These are phyloP conservation scores for Verticillium zaregamsianum DNA, from an alignment of 2,329 filamentous ascomycete genomes.

Conservation along the genomic window DNA sequence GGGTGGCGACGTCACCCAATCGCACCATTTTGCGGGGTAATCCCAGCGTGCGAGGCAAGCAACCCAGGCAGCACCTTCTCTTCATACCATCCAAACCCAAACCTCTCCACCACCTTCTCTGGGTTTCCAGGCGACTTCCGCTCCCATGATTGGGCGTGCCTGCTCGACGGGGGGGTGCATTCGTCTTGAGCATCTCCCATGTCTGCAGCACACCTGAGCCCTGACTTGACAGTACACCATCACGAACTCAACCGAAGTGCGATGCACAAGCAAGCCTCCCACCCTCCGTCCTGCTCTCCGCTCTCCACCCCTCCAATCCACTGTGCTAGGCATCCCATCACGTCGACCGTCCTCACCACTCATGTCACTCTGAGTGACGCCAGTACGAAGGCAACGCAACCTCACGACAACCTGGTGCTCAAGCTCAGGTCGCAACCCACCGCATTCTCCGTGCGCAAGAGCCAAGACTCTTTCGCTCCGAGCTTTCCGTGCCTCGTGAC, in stretches of 20 bases:
- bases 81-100: background rate
- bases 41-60: background rate
- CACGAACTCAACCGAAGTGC: background rate
- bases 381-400: too few species aligned
- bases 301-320: background rate
- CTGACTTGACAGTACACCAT: background rate
- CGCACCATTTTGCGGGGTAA: slow-evolving; percentile 12
- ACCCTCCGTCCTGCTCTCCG: background rate
- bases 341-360: too few species aligned
- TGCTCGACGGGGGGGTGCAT: background rate
- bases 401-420: too few species aligned
- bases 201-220: background rate
- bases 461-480: too few species aligned
- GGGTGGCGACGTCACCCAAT: slow-evolving; percentile 13
- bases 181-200: background rate
- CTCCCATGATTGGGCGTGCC: background rate
- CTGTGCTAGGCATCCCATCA: background rate
- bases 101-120: background rate
- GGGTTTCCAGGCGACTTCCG: background rate
- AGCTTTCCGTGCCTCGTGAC: too few species aligned
- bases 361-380: background rate
- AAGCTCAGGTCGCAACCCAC: too few species aligned
- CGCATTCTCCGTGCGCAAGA: too few species aligned
- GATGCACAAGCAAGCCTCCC: background rate
- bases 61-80: background rate